Percentiles rank a stretch among this genome's conserved stretches.
Conservation (phyloP, 306 rosid genomes). For the Rosa chinensis region DNA sequence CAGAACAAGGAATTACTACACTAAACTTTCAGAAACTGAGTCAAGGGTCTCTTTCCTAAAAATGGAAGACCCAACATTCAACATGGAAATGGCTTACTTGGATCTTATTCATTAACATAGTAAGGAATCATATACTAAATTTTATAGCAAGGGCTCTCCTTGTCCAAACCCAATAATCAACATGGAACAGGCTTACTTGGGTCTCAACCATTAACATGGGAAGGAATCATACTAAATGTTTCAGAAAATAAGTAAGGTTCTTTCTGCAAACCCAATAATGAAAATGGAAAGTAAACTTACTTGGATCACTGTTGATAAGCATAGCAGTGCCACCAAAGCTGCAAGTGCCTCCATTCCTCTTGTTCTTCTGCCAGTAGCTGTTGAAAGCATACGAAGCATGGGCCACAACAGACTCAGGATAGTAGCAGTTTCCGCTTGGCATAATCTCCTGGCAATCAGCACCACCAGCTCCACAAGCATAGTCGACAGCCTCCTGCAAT, state of each 20-base stretch:
- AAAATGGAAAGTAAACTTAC: constrained; percentile 37
- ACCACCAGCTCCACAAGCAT: constrained; percentile 91
- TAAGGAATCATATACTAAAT: background rate
- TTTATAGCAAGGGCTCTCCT: background rate
- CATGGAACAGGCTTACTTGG: background rate
- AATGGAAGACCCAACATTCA: background rate
- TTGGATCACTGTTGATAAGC: constrained; percentile 83
- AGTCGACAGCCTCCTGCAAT: constrained; percentile 73
- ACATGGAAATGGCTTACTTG: background rate
- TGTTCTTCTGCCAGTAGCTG: constrained; percentile 93
- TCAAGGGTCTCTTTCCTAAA: too few relatives aligned
- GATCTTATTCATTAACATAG: background rate
- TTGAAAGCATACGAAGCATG: constrained; percentile 95
- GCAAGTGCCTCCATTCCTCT: constrained; percentile 85
- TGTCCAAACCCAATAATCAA: background rate
- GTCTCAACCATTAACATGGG: background rate
- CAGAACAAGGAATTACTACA: background rate
- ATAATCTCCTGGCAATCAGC: constrained; percentile 69
- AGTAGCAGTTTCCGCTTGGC: constrained; percentile 63
- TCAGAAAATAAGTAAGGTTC: background rate
- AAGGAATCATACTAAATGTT: background rate
- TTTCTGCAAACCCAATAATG: background rate
- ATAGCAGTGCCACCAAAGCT: constrained; percentile 90
- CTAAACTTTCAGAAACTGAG: background rate
- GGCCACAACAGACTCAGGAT: constrained; percentile 68